Evolutionary conservation across 2,329 filamentous ascomycete species (phyloP), one percentile per base, ranked within the genome.

Genomic region (Stachybotrys chartarum): DNA sequence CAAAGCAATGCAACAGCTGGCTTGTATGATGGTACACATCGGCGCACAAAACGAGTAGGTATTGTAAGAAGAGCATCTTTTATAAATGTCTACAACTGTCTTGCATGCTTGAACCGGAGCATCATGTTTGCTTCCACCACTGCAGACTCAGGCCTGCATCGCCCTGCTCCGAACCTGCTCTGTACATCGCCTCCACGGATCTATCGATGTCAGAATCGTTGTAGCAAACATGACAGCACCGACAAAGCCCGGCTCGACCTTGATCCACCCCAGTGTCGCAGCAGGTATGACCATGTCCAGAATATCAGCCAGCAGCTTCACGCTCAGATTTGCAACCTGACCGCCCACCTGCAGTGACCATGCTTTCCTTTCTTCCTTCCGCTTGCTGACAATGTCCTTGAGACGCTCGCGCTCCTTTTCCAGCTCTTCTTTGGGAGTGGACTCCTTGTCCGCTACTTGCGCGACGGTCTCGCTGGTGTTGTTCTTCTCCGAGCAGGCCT

Each of bases 221-320:
- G 84, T 85, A 24, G 81, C 63, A 18, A 86, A 69, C 78, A 85
- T 86, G 8, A 78, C 77, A 12, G 78, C 55, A 1, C 82, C 84
- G 1, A 88, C 78, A 1, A 76, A 70, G 3, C 80, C 75, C 0
- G 76, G 69, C 10, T 77, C 72, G 1, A 78, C 71, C 0, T 74
- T 67, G 30, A 86, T 69, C 85, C 85, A 88, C 0, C 84, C 84
- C 14, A 88, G 69, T 1, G 79, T 72, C 6, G 73, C 72, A 0
- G 81, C 81, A 0, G 88, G 87, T 35, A 88, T 73, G 5, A 84
- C 63, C 50, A 88, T 65, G 65, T 91, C 87, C 52, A 87, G 75
- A 7, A 71, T 60, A 63, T 88, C 83, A 1, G 82, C 76, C 1
- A 83, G 57, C 6, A 86, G 66, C 52, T 75, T 74, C 14, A 79